Evolutionary conservation across 305 asterid species (phyloP), one percentile per base, ranked within the genome.

Genomic region (Caryopteris hybrid): DNA sequence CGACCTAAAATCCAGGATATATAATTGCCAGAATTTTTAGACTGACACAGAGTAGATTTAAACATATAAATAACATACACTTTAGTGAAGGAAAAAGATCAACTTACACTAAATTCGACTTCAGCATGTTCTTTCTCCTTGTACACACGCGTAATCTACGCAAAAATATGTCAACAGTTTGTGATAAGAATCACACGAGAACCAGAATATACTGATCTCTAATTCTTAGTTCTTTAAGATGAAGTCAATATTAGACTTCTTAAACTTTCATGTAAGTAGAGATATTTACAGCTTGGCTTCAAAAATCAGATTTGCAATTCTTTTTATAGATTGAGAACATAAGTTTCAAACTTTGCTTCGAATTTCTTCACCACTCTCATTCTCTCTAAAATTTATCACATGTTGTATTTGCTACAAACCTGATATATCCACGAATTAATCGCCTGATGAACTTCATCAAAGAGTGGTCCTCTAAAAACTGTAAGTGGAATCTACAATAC

Each of bases 41-140:
- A 52, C 61, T 39, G 64, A 52, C 22, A 34, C 13, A 62, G 20
- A 57, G 16, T 51, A 33, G 9, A 61, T n/a, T 42, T 14, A 42
- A 36, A 63, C 33, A 57, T 29, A 54, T 11, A 31, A 16, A 42
- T 38, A 29, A n/a, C 51, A 64, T 33, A 33, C 41, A 29, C 64
- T 64, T 5, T 61, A 2, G 25, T 11, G 23, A 69, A 56, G 45
- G 67, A 17, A 70, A 22, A 55, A 31, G 73, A 48, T 53, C 1
- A 41, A 71, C 89, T 86, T 84, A 95, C 98, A 68, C 70, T 82
- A 78, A 88, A 95, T 75, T 95, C 99, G 59, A 89, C 72, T 79
- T 95, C 98, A 36, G 78, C 91, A 71, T 95, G 97, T 80, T 88
- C 96, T 86, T 83, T 85, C 48, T 85, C 95, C 83, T 86, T 95